A percentile compares a stretch with the other conserved stretches of the same genome.
These are phyloP conservation scores for Tricholoma matsutake DNA, from an alignment of 768 basidiomycete species.

Conservation along the genomic window DNA sequence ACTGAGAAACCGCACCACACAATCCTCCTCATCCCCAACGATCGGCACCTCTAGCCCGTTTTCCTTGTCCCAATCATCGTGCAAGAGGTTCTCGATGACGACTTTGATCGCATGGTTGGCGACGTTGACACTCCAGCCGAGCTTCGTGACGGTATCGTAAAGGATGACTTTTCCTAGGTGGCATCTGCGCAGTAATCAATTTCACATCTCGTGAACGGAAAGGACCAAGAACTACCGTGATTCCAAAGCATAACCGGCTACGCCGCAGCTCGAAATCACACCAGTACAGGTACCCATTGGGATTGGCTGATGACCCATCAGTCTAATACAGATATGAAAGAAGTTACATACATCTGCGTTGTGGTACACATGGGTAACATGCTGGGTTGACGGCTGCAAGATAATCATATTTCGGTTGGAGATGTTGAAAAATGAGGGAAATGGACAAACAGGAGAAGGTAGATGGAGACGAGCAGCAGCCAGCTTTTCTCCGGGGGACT, in stretches of 20 bases:
- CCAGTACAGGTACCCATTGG: slow-evolving; percentile 84
- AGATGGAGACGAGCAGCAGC: slow-evolving; percentile 82
- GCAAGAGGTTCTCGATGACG: slow-evolving; percentile 53
- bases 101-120: slow-evolving; percentile 70
- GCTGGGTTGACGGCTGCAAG: slow-evolving; percentile 61
- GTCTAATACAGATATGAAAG: background rate
- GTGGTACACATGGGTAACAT: slow-evolving; percentile 87
- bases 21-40: slow-evolving; percentile 55
- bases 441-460: slow-evolving; percentile 66
- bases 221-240: slow-evolving; percentile 36
- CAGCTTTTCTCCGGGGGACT: slow-evolving; percentile 72
- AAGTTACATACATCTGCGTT: slow-evolving; percentile 66
- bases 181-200: slow-evolving; percentile 44
- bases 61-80: slow-evolving; percentile 35
- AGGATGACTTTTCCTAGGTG: slow-evolving; percentile 80
- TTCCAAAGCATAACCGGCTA: slow-evolving; percentile 82
- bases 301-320: too few relatives aligned
- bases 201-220: background rate
- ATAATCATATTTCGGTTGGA: background rate
- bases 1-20: slow-evolving; percentile 47
- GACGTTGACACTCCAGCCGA: slow-evolving; percentile 76
- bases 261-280: slow-evolving; percentile 46
- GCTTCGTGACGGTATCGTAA: slow-evolving; percentile 83
- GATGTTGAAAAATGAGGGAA: background rate
- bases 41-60: slow-evolving; percentile 42